phyloP scores from a whole-genome alignment of 2,329 filamentous ascomycete genomes.

The Remersonia thermophila region DNA sequence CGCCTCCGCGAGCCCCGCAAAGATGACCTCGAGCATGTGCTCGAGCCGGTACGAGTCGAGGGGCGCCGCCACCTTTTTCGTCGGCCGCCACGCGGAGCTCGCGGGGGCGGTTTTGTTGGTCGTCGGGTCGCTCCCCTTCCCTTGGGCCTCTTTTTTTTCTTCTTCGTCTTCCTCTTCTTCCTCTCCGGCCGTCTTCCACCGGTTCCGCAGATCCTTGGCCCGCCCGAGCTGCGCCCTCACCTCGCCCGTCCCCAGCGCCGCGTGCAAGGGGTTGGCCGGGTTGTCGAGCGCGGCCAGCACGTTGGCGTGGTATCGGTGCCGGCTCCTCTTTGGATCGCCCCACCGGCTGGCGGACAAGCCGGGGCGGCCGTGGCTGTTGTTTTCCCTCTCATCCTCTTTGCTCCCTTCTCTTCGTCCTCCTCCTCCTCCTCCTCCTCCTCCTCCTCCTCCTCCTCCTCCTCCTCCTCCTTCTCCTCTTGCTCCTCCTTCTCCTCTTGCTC shows the following conservation, averaged over 20 bases:
- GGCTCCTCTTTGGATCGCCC: neutral
- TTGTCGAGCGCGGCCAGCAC: constrained; percentile 50
- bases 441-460: too few relatives aligned
- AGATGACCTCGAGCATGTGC: constrained; percentile 43
- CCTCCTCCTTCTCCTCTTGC: too few relatives aligned
- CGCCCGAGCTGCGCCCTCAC: constrained; percentile 46
- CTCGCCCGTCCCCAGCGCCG: constrained; percentile 40
- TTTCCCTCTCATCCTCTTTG: too few relatives aligned
- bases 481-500: too few relatives aligned
- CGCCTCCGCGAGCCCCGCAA: constrained; percentile 46
- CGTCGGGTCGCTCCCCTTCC: constrained; percentile 8
- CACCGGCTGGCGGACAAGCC: constrained; percentile 6
- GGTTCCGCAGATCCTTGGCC: constrained; percentile 59
- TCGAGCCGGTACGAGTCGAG: constrained; percentile 51
- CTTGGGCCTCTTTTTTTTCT: too few relatives aligned
- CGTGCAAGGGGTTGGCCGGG: constrained; percentile 42
- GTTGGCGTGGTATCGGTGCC: constrained; percentile 52
- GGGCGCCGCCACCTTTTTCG: constrained; percentile 17
- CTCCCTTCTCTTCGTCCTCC: too few relatives aligned
- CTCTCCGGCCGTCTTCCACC: constrained; percentile 57
- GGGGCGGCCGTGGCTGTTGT: neutral
- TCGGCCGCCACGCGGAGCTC: constrained; percentile 1
- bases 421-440: too few relatives aligned
- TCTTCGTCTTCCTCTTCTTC: constrained; percentile 30
- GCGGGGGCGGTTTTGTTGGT: neutral